These are phyloP conservation scores for Pseudevernia furfuracea DNA, from an alignment of 495 filamentous ascomycete genomes.

Conservation along the genomic window DNA sequence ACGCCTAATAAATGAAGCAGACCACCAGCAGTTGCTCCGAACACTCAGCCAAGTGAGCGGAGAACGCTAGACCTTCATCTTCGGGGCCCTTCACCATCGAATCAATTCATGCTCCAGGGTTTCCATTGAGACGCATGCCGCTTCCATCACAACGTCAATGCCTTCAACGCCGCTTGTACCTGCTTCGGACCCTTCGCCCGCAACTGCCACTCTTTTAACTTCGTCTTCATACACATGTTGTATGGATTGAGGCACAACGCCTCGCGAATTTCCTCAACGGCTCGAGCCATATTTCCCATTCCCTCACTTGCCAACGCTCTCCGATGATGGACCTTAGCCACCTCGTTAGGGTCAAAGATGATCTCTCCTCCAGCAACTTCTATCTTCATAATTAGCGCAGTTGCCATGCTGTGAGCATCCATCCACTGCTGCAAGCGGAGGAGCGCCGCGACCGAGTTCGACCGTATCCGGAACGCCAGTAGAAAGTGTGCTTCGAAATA, in stretches of 20 bases:
- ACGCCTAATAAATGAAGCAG: not conserved
- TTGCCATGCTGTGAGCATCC: not conserved
- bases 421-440: not conserved
- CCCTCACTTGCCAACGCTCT: constrained; percentile 1
- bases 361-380: not conserved
- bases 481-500: not conserved
- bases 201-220: not conserved
- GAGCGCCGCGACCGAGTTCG: not conserved
- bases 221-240: not conserved
- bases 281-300: not conserved
- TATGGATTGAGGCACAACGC: not conserved
- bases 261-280: not conserved
- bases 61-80: not conserved
- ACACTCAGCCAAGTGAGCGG: not conserved
- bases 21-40: not conserved
- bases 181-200: not conserved
- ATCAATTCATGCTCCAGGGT: not conserved
- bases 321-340: not conserved
- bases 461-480: not conserved
- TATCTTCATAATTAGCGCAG: not conserved
- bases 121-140: not conserved
- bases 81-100: not conserved
- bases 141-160: not conserved
- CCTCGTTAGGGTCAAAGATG: not conserved
- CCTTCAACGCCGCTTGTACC: not conserved